Evolutionary conservation across 345 rosid species (phyloP), one percentile per base, ranked within the genome.

Genomic region (Eutrema japonicum): DNA sequence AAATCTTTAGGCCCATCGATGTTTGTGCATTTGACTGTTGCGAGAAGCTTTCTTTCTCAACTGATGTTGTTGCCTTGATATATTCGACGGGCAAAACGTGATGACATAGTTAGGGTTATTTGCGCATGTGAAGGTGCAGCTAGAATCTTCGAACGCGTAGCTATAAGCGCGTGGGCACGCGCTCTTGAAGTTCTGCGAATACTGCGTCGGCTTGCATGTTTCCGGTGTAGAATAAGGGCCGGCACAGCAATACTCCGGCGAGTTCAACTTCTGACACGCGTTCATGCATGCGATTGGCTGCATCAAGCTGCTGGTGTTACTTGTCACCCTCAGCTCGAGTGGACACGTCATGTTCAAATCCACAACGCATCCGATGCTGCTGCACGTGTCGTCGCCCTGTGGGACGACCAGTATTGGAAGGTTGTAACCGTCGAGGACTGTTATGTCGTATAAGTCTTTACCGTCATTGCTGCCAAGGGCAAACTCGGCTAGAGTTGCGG

Each of bases 291-390:
- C 87, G 0, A 87, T 26, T 0, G 76, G 81, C 0, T 53, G 38
- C 8, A 35, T 35, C 38, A 35, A 35, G 22, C 22, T 22, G 38
- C 38, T 35, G 38, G 38, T 35, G 38, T 35, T 35, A 35, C 33
- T 29, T 61, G 46, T 2, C 85, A 83, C 71, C 1, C 68, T 70
- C 3, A 85, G 71, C 60, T 86, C 83, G 0, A 37, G 8, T 0
- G 89, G 90, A 42, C 96, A 89, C 10, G 65, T 81, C 0, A 36
- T 5, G 55, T 84, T 85, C 8, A 84, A n/a, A 9, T 89, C 51
- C 3, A 27, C 72, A 0, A 65, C 9, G 22, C 88, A 87, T 38
- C 74, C 71, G 0, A 42, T 3, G 2, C 4, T 40, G 6, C 0
- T 32, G 40, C 78, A 80, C 32, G 11, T 37, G 14, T 6, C 16